phyloP scores from a whole-genome alignment of 140 eudicot species.

The Erigeron philadelphicus region DNA sequence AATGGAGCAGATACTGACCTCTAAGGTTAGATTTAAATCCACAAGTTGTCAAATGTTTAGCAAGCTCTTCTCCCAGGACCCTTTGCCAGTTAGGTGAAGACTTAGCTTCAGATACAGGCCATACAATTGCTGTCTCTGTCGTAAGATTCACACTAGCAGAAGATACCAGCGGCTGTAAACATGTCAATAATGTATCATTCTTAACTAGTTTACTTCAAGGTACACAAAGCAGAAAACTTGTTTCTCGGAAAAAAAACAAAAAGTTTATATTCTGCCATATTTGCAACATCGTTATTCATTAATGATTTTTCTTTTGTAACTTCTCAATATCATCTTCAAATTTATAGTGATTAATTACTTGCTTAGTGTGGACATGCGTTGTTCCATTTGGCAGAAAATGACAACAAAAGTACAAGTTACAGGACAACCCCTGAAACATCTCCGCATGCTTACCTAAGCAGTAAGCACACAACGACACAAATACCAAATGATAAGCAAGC shows the following conservation, averaged over 20 bases:
- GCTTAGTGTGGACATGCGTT: not conserved
- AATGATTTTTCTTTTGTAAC: not conserved
- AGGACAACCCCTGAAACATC: not conserved
- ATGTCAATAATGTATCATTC: slow-evolving; percentile 13
- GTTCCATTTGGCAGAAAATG: not conserved
- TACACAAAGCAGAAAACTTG: slow-evolving; percentile 6
- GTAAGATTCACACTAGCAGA: slow-evolving; percentile 93
- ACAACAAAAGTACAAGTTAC: not conserved
- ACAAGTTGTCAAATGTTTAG: slow-evolving; percentile 82
- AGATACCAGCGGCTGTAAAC: slow-evolving; percentile 81
- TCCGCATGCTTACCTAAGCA: not conserved
- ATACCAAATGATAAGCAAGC: slow-evolving; percentile 8
- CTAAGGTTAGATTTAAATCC: slow-evolving; percentile 79
- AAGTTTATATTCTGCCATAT: slow-evolving; percentile 1
- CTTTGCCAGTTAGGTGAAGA: slow-evolving; percentile 71
- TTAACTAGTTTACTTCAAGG: slow-evolving; percentile 11
- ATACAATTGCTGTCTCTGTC: slow-evolving; percentile 90
- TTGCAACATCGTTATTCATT: not conserved
- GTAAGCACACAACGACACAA: slow-evolving; percentile 1
- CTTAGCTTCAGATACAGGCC: slow-evolving; percentile 93
- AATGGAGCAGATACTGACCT: slow-evolving; percentile 44
- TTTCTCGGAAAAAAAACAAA: not conserved
- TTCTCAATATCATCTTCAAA: not conserved
- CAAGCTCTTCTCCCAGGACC: slow-evolving; percentile 79
- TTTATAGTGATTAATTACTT: not conserved